Evolutionary conservation across 768 basidiomycete genomes (phyloP).

Genomic region (Lentinula sp.): DNA sequence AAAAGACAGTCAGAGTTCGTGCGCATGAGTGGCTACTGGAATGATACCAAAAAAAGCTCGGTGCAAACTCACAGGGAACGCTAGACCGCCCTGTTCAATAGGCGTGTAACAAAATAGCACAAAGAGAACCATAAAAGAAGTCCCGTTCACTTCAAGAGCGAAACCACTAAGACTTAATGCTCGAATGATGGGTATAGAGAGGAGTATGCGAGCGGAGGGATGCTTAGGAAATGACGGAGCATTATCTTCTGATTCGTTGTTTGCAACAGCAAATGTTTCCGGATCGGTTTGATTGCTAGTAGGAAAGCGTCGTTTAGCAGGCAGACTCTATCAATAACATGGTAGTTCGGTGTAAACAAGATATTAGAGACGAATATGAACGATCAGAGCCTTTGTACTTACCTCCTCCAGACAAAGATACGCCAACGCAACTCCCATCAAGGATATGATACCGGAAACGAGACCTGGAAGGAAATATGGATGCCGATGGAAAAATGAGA

Average conservation of each 20-base stretch:
- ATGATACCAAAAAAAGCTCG: not conserved
- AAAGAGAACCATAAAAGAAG: constrained; percentile 61
- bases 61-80: not conserved
- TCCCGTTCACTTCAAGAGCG: constrained; percentile 46
- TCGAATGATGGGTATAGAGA: constrained; percentile 47
- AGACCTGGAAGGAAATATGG: constrained; percentile 64
- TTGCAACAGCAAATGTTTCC: not conserved
- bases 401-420: constrained; percentile 55
- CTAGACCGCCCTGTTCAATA: constrained; percentile 17
- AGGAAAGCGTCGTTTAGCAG: constrained; percentile 28
- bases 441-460: constrained; percentile 35
- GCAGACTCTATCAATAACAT: constrained; percentile 32
- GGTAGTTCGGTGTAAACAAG: not conserved
- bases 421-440: constrained; percentile 35
- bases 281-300: not conserved
- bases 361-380: not conserved
- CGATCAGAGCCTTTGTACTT: not conserved
- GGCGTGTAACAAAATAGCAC: constrained; percentile 65
- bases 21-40: not conserved
- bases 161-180: constrained; percentile 48
- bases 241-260: not conserved
- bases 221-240: not conserved
- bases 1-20: not conserved
- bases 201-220: constrained; percentile 16
- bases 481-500: constrained; percentile 35